Evolutionary conservation across 2,329 filamentous ascomycete species (phyloP).

Genomic region (Monosporascus cannonballus): DNA sequence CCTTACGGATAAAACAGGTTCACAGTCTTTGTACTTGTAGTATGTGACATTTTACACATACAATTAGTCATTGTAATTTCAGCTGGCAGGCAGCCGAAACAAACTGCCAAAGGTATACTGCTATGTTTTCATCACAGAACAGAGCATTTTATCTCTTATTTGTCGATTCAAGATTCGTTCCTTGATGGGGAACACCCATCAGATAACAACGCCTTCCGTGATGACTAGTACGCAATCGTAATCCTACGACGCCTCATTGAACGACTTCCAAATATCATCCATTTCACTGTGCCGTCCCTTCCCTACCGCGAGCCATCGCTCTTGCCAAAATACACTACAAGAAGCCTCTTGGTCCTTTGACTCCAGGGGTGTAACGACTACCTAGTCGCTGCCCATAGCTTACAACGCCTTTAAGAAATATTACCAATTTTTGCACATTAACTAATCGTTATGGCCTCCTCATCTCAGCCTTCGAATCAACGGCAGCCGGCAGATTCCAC

Average conservation of each 20-base stretch:
- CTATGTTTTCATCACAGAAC: no score
- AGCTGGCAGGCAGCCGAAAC: no score
- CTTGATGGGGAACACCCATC: not conserved
- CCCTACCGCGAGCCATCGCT: no score
- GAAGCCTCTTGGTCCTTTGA: no score
- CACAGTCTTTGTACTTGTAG: no score
- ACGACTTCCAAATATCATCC: not conserved
- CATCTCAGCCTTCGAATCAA: slow-evolving; percentile 7
- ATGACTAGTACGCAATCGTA: not conserved
- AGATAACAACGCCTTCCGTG: not conserved
- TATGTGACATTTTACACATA: not conserved
- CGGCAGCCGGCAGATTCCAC: not conserved
- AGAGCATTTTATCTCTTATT: not conserved
- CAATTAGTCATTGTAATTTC: no score
- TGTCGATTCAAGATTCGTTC: not conserved
- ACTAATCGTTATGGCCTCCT: slow-evolving; percentile 10
- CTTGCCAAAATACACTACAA: no score
- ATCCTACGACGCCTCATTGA: not conserved
- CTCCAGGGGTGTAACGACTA: no score
- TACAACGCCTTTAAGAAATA: not conserved
- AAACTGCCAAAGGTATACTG: no score
- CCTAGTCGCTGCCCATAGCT: not conserved
- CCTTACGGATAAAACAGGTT: not conserved
- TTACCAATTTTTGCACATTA: not conserved
- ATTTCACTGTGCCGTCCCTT: no score